These are phyloP conservation scores for Peronospora belbahrii DNA, from an alignment of 352 stramenopile species.

Conservation along the genomic window DNA sequence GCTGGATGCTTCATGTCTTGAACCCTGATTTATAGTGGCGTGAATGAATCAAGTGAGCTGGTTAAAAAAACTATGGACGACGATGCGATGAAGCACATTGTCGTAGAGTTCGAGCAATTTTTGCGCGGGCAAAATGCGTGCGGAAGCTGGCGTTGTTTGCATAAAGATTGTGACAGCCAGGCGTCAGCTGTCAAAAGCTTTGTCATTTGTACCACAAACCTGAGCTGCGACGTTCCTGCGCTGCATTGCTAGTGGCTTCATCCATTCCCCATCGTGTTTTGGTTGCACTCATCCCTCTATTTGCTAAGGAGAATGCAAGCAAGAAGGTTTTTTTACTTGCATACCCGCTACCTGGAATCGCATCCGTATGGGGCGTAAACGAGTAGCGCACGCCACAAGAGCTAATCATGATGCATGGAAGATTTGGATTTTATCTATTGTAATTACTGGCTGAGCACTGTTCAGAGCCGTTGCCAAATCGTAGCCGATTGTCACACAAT, in stretches of 20 bases:
- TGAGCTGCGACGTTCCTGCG: constrained; percentile 15
- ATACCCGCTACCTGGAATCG: not conserved
- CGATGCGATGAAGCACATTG: constrained; percentile 18
- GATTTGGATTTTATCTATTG: not conserved
- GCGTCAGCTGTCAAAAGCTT: not conserved
- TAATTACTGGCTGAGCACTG: not conserved
- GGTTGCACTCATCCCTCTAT: too few relatives aligned
- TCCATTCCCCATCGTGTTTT: constrained; percentile 4
- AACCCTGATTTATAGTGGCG: too few relatives aligned
- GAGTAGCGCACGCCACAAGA: not conserved
- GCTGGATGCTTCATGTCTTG: too few relatives aligned
- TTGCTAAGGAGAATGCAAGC: too few relatives aligned
- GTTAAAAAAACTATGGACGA: too few relatives aligned
- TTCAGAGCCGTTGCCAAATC: constrained; percentile 12
- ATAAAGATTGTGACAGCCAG: constrained; percentile 19
- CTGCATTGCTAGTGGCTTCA: constrained; percentile 13
- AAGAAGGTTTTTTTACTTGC: not conserved
- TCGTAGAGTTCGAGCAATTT: constrained; percentile 17
- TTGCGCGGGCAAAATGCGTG: not conserved
- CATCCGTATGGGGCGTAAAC: not conserved
- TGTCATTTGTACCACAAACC: not conserved
- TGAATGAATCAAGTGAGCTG: not conserved
- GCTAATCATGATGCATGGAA: not conserved
- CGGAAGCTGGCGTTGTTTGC: constrained; percentile 1
- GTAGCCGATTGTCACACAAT: constrained; percentile 19